phyloP scores from a whole-genome alignment of 2,329 filamentous ascomycete species.

The Helotiales sp. region DNA sequence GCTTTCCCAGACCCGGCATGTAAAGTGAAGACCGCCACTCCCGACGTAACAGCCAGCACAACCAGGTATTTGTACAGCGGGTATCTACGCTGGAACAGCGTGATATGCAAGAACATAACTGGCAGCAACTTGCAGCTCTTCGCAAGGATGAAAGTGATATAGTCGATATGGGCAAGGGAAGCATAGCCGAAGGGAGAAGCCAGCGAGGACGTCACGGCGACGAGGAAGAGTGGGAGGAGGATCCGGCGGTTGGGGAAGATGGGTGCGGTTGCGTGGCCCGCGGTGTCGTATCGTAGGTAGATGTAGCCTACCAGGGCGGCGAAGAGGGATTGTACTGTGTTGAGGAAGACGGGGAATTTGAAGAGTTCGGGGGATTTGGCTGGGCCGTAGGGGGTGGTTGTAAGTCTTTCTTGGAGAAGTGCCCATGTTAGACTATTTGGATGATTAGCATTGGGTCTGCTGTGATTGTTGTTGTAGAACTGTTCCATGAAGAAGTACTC shows the following conservation, averaged over 20 bases:
- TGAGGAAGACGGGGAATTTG: slow-evolving; percentile 92
- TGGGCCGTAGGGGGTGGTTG: slow-evolving; percentile 83
- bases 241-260: slow-evolving; percentile 81
- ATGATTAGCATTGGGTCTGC: slow-evolving; percentile 11
- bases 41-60: slow-evolving; percentile 85
- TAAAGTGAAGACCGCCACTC: slow-evolving; percentile 93
- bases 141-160: slow-evolving; percentile 95
- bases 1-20: slow-evolving; percentile 72
- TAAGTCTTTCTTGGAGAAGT: slow-evolving; percentile 95
- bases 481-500: slow-evolving; percentile 43
- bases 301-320: slow-evolving; percentile 80
- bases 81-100: slow-evolving; percentile 85
- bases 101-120: slow-evolving; percentile 96
- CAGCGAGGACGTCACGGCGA: slow-evolving; percentile 85
- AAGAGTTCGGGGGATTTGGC: slow-evolving; percentile 72
- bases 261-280: slow-evolving; percentile 56
- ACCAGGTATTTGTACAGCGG: slow-evolving; percentile 97
- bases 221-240: slow-evolving; percentile 77
- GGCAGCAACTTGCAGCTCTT: slow-evolving; percentile 99
- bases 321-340: slow-evolving; percentile 92
- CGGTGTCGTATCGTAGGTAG: slow-evolving; percentile 75
- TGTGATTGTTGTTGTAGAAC: neutral
- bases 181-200: slow-evolving; percentile 97
- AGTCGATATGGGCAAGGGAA: slow-evolving; percentile 90
- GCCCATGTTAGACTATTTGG: slow-evolving; percentile 85